Base-by-base conservation (phyloP, 2,329 filamentous ascomycete genomes). In the Graphilbum sp. region DNA sequence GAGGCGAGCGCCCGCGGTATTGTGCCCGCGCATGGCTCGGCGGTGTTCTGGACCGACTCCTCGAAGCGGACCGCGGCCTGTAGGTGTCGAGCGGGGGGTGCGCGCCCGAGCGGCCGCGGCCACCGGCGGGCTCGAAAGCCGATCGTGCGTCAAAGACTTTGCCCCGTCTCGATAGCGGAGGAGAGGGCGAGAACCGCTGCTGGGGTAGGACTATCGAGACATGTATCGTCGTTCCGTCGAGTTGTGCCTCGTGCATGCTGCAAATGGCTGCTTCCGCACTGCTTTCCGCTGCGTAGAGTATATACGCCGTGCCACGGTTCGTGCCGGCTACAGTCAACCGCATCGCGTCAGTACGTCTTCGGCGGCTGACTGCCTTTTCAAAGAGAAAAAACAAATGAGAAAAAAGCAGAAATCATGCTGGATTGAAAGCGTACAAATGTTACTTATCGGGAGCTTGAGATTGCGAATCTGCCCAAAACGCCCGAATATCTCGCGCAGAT, bases 211-310 rank as follows among this genome's bases (percentile, higher is more conserved):
- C 84, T 47, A 95, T 90, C 33, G 83, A 90, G 35, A 95, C 87
- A 51, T 79, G 80, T 51, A 95, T 77, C 30, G 75, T 67, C 18
- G 78, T 74, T 37, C 86, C 86, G 56, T 95, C 87, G 21, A 94
- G 62, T 52, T 93, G 83, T n/a, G 83, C 85, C 61, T 98, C 90
- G 57, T 98, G 90, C 90, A 98, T 96, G 54, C 93, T 83, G 16
- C 87, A 75, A 49, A 95, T 92, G 21, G 90, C 90, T 13, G 75
- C 67, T 58, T 95, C 85, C 19, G 90, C 88, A 45, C 88, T 80
- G 36, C 72, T 66, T 46, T 86, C 73, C 46, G 79, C 68, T 38
- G 75, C 65, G 58, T 80, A 98, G 32, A 94, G 67, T 45, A 96
- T 86, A 56, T 95, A 96, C 24, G 88, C 90, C 21, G 85, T 93